phyloP scores from a whole-genome alignment of 2,329 filamentous ascomycete species.

The Botrytis squamosa region DNA sequence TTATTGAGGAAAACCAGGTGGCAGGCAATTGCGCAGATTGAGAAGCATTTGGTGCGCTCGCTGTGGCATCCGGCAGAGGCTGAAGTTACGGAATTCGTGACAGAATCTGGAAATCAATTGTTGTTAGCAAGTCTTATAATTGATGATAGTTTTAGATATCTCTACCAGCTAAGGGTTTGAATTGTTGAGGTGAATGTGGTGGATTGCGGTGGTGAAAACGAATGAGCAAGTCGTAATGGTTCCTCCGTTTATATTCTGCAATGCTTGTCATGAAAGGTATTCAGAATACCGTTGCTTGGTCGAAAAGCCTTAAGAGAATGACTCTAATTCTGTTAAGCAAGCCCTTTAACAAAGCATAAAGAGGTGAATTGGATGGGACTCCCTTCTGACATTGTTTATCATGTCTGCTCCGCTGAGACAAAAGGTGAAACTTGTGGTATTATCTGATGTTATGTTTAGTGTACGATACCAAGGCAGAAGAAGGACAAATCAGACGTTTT shows the following conservation, averaged over 20 bases:
- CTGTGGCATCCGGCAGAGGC: background rate
- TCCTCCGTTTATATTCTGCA: background rate
- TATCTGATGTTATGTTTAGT: background rate
- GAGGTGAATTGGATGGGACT: background rate
- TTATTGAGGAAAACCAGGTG: background rate
- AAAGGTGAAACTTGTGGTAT: background rate
- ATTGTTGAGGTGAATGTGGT: background rate
- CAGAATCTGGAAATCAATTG: background rate
- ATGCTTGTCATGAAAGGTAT: background rate
- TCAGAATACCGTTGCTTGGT: background rate
- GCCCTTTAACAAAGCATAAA: background rate
- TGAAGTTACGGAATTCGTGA: fast-evolving
- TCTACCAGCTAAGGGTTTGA: fast-evolving
- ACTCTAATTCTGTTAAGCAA: background rate
- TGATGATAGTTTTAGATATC: background rate
- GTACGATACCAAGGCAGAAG: background rate
- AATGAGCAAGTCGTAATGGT: background rate
- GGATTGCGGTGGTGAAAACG: background rate
- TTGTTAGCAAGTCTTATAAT: background rate
- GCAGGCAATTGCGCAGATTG: background rate
- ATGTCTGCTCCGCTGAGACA: background rate
- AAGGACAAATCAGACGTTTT: background rate
- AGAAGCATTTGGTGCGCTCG: background rate
- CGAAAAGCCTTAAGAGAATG: background rate
- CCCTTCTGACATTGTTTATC: background rate